Percentiles rank a stretch among this genome's conserved stretches.
Conservation (phyloP, 345 rosid genomes). For the Euphorbia tirucalli region DNA sequence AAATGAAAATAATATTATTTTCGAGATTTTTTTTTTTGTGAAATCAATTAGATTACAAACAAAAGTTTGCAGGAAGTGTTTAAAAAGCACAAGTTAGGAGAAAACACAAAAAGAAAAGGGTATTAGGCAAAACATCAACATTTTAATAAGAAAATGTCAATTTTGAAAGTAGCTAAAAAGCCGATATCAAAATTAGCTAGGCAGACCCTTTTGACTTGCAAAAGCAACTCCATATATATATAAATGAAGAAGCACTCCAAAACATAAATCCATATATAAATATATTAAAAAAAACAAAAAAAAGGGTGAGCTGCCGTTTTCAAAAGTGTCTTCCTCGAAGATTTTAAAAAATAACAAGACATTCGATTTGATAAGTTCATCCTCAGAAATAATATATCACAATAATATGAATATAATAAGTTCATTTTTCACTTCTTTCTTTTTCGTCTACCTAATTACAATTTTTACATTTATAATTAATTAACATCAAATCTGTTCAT, state of each 20-base stretch:
- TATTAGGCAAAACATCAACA: background rate
- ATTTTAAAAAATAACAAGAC: no score
- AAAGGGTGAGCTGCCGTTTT: background rate
- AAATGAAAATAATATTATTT: no score
- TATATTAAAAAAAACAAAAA: no score
- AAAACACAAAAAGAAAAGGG: background rate
- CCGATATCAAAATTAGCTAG: background rate
- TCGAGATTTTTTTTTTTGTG: background rate
- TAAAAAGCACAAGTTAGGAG: background rate
- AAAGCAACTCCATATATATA: background rate
- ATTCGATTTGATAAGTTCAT: no score
- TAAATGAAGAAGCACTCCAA: no score
- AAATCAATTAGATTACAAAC: background rate
- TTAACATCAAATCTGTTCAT: no score
- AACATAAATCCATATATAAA: background rate
- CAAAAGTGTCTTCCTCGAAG: background rate
- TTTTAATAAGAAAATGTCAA: background rate
- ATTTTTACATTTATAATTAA: no score
- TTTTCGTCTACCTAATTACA: no score
- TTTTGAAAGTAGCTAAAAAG: background rate
- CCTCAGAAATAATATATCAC: no score
- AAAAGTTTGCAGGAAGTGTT: background rate
- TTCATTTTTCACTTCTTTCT: no score
- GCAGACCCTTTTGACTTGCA: background rate
- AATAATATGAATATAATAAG: no score